These are phyloP conservation scores for Xylaria venustula DNA, from an alignment of 495 filamentous ascomycete species.

Conservation along the genomic window DNA sequence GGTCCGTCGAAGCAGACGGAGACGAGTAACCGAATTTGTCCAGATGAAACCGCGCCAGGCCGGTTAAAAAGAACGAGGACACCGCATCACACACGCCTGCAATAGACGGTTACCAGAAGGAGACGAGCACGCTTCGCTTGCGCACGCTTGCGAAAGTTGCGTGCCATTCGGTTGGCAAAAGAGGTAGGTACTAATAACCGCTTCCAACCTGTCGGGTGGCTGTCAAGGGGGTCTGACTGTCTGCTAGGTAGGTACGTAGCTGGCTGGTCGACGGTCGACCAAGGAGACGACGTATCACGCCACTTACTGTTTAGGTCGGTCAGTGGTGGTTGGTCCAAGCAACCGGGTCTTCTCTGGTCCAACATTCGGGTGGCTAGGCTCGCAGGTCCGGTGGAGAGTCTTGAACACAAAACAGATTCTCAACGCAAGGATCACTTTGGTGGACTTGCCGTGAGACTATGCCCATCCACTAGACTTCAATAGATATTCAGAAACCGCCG, in stretches of 20 bases:
- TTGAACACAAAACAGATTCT: no score
- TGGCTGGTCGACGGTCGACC: background rate
- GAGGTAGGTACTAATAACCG: background rate
- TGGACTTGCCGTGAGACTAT: no score
- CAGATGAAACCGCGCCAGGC: slow-evolving; percentile 7
- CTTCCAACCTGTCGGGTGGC: slow-evolving; percentile 12
- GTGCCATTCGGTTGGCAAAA: slow-evolving; percentile 6
- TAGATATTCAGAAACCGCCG: no score
- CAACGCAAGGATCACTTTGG: no score
- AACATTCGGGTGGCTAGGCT: no score
- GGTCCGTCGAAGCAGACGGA: background rate
- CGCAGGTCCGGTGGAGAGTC: no score
- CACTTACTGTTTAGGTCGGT: no score
- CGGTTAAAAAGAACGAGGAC: background rate
- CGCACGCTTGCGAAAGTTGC: background rate
- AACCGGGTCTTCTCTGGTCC: no score
- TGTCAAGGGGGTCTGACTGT: background rate
- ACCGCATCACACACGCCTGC: background rate
- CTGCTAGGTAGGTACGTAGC: background rate
- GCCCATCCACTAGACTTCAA: no score
- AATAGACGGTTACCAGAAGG: slow-evolving; percentile 2
- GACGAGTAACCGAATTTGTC: background rate
- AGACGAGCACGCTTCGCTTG: background rate
- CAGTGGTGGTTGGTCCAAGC: no score
- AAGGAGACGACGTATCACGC: no score